Conservation (phyloP, 345 rosid genomes). For the Trapa bicornis region DNA sequence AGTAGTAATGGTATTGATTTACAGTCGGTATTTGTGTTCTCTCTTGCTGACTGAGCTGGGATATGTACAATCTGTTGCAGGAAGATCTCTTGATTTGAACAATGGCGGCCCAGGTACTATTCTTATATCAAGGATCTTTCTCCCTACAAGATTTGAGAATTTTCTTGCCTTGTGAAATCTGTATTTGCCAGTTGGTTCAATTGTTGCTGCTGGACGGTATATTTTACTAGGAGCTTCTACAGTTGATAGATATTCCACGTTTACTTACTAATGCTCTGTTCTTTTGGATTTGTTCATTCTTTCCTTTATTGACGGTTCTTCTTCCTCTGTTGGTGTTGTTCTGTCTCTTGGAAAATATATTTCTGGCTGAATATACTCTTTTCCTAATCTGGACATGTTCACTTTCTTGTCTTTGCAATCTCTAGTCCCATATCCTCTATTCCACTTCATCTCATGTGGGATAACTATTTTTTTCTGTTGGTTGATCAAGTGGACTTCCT, state of each 20-base stretch:
- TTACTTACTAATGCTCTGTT: background rate
- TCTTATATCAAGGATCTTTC: background rate
- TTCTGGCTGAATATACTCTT: background rate
- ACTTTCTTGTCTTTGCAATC: background rate
- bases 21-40: background rate
- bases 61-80: background rate
- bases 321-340: background rate
- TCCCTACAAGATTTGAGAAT: background rate
- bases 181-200: background rate
- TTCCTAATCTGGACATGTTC: background rate
- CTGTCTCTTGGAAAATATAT: background rate
- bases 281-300: background rate
- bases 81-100: background rate
- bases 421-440: background rate
- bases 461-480: background rate
- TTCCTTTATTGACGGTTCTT: background rate
- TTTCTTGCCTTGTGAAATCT: background rate
- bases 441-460: background rate
- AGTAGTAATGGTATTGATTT: background rate
- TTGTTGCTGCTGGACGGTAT: background rate
- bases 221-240: background rate
- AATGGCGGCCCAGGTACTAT: conserved; percentile 2
- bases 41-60: background rate
- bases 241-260: background rate
- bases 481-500: background rate